Conservation (phyloP, 2,329 filamentous ascomycete genomes). For the Ophiostoma sp. region DNA sequence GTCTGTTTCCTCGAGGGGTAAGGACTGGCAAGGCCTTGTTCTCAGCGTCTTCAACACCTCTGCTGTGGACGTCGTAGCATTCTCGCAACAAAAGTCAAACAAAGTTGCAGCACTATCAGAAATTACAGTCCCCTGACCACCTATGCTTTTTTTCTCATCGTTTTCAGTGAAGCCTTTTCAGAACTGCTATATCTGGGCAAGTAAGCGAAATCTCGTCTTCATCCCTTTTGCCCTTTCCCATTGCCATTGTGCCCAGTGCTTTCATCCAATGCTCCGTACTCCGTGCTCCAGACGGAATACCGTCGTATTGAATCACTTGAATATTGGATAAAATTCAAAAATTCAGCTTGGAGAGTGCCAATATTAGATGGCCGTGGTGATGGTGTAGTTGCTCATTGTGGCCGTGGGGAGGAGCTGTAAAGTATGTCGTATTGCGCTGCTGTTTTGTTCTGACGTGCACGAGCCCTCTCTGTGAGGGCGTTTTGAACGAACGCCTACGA, state of each 20-base stretch:
- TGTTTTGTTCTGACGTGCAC: not conserved
- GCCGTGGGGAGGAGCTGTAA: no score
- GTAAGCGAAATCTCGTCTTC: not conserved
- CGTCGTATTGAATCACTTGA: not conserved
- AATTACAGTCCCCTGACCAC: not conserved
- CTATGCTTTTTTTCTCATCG: not conserved
- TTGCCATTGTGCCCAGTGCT: not conserved
- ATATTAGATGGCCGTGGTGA: no score
- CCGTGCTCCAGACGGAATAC: not conserved
- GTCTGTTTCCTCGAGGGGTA: not conserved
- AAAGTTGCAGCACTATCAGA: not conserved
- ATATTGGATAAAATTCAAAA: not conserved
- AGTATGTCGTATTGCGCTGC: no score
- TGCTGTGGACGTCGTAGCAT: not conserved
- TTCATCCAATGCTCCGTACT: not conserved
- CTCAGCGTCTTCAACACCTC: not conserved
- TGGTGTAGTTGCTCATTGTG: no score
- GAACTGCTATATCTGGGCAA: conserved; percentile 15
- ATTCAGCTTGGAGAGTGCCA: not conserved
- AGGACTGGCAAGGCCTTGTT: not conserved
- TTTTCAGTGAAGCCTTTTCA: not conserved
- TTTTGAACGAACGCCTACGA: not conserved
- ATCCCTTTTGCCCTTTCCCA: not conserved
- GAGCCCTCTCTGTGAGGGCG: not conserved
- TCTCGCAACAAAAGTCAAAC: not conserved